Evolutionary conservation across 495 filamentous ascomycete species (phyloP).

Genomic region (Xylaria palmicola): DNA sequence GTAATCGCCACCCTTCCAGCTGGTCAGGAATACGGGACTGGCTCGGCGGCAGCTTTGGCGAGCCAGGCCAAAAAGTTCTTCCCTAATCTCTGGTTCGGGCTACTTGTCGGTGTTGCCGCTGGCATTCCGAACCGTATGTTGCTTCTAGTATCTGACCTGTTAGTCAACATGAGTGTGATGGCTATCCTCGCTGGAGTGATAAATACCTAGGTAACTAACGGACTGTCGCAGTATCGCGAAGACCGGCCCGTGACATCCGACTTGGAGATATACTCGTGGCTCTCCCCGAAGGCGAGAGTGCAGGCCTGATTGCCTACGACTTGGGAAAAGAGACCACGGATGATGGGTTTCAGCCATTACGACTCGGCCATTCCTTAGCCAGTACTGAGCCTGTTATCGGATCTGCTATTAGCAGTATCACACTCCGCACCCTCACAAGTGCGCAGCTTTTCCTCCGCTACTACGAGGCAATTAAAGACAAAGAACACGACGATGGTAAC

Average conservation of each 20-base stretch:
- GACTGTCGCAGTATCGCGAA: conserved; percentile 16
- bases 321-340: conserved; percentile 3
- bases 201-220: too few species aligned
- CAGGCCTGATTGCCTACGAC: conserved; percentile 30
- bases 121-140: conserved; percentile 16
- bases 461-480: conserved; percentile 24
- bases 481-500: conserved; percentile 15
- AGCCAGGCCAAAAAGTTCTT: conserved; percentile 40
- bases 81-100: conserved; percentile 38
- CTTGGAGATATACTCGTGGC: conserved; percentile 42
- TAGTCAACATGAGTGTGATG: conserved; percentile 4
- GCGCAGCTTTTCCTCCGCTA: conserved; percentile 17
- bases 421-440: conserved; percentile 10
- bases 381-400: conserved; percentile 24
- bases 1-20: conserved; percentile 39
- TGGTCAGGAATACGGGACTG: conserved; percentile 36
- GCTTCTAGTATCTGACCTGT: conserved; percentile 1
- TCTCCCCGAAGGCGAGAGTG: conserved; percentile 16
- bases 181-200: too few species aligned
- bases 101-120: conserved; percentile 38
- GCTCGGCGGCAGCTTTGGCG: conserved; percentile 39
- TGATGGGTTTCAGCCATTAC: conserved; percentile 24
- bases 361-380: conserved; percentile 21
- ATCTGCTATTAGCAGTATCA: conserved; percentile 27
- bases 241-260: conserved; percentile 36